Conservation (phyloP, 1,284 basidiomycete genomes). For the Boletellus deceptivus region DNA sequence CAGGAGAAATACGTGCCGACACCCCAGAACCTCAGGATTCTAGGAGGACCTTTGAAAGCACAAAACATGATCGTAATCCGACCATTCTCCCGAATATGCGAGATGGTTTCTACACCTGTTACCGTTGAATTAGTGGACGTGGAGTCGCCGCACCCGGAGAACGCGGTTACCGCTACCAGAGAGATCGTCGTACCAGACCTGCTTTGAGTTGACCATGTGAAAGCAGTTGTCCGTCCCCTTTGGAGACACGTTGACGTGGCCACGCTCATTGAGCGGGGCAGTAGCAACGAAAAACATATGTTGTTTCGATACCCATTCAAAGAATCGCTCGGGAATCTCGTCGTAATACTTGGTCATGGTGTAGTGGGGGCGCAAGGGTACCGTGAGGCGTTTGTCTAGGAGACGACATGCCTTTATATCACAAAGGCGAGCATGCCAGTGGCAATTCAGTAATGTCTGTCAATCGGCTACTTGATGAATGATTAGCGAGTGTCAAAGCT, state of each 20-base stretch:
- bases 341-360: slow-evolving; percentile 50
- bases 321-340: slow-evolving; percentile 42
- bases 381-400: not conserved
- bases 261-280: slow-evolving; percentile 47
- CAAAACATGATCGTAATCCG: slow-evolving; percentile 55
- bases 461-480: no score
- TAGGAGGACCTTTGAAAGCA: slow-evolving; percentile 54
- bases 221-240: slow-evolving; percentile 52
- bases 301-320: slow-evolving; percentile 51
- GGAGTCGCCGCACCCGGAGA: no score
- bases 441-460: no score
- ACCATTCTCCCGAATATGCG: slow-evolving; percentile 58
- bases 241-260: slow-evolving; percentile 57
- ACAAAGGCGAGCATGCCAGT: no score
- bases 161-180: slow-evolving; percentile 48
- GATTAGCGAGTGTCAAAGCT: no score
- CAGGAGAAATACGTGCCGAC: slow-evolving; percentile 36
- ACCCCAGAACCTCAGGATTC: slow-evolving; percentile 51
- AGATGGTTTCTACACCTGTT: slow-evolving; percentile 52
- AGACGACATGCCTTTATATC: no score
- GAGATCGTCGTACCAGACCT: slow-evolving; percentile 58
- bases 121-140: not conserved
- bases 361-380: not conserved
- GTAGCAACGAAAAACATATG: slow-evolving; percentile 58
- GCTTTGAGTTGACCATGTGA: slow-evolving; percentile 43